phyloP scores from a whole-genome alignment of 1,284 basidiomycete species.

The Caloboletus inedulis region DNA sequence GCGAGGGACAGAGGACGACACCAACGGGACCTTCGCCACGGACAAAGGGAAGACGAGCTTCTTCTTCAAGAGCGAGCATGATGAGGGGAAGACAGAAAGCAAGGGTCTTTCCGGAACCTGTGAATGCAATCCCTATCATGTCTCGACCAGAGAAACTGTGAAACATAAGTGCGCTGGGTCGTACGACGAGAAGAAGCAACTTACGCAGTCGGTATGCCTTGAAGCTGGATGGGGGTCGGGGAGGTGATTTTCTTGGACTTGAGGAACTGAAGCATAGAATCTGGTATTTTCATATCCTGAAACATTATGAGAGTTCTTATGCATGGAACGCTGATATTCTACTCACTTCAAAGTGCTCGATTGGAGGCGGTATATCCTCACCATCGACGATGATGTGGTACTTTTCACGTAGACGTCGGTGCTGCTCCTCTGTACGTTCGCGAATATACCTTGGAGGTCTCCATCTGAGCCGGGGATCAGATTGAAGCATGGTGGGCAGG shows the following conservation, averaged over 20 bases:
- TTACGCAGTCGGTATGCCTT: constrained; percentile 93
- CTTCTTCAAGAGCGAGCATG: constrained; percentile 93
- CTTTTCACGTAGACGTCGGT: constrained; percentile 79
- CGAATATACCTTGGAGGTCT: constrained; percentile 82
- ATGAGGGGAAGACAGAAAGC: constrained; percentile 93
- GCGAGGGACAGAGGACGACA: constrained; percentile 91
- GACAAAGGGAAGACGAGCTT: constrained; percentile 83
- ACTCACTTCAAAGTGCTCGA: constrained; percentile 82
- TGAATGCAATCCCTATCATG: constrained; percentile 94
- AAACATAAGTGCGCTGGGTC: constrained; percentile 5
- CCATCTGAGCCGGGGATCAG: constrained; percentile 60
- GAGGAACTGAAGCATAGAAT: constrained; percentile 78
- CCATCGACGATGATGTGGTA: constrained; percentile 93
- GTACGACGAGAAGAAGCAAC: constrained; percentile 28
- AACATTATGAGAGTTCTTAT: constrained; percentile 16
- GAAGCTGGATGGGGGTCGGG: constrained; percentile 96
- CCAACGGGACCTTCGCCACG: constrained; percentile 96
- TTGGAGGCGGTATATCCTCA: constrained; percentile 90
- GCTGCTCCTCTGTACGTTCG: constrained; percentile 64
- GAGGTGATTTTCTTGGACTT: constrained; percentile 80
- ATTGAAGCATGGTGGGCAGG: neutral
- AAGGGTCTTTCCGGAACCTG: constrained; percentile 90
- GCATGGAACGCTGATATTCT: neutral
- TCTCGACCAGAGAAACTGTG: constrained; percentile 84
- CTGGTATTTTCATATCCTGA: constrained; percentile 97